Evolutionary conservation across 139 green algal species (phyloP).

Genomic region (Astrephomene gubernaculifera): DNA sequence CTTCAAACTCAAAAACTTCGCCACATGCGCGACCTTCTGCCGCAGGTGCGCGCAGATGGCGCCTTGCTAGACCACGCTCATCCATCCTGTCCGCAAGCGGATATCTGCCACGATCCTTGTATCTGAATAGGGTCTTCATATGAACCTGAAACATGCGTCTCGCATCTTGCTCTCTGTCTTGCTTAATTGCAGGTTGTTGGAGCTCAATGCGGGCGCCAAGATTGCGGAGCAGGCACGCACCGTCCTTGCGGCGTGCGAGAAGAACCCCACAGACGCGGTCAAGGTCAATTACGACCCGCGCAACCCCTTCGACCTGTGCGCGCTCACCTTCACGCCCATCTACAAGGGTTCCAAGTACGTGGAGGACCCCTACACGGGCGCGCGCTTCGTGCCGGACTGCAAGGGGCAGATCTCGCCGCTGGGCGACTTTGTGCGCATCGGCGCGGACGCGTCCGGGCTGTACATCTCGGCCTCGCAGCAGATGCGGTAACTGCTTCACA

Average conservation of each 20-base stretch:
- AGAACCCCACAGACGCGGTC: conserved; percentile 86
- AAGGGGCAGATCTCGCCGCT: conserved; percentile 87
- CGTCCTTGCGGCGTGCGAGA: conserved; percentile 95
- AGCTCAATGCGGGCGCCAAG: conserved; percentile 93
- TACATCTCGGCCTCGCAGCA: conserved; percentile 69
- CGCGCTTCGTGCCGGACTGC: conserved; percentile 89
- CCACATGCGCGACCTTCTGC: conserved; percentile 92
- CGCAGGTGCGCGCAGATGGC: conserved; percentile 69
- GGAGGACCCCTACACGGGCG: conserved; percentile 89
- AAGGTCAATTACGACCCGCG: conserved; percentile 96
- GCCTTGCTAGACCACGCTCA: no score
- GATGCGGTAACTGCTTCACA: conserved; percentile 15
- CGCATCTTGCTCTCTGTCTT: no score
- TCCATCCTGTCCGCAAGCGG: no score
- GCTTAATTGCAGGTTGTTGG: conserved; percentile 90
- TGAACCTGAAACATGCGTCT: no score
- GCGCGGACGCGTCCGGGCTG: conserved; percentile 90
- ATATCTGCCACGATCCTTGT: no score
- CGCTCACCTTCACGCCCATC: conserved; percentile 94
- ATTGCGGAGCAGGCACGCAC: conserved; percentile 83
- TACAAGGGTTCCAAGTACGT: conserved; percentile 87
- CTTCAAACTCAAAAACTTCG: conserved; percentile 97
- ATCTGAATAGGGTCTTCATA: no score
- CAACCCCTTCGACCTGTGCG: conserved; percentile 99
- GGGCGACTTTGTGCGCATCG: conserved; percentile 90